Base-by-base conservation (phyloP, 352 stramenopile genomes). In the Phytopythium litorale region DNA sequence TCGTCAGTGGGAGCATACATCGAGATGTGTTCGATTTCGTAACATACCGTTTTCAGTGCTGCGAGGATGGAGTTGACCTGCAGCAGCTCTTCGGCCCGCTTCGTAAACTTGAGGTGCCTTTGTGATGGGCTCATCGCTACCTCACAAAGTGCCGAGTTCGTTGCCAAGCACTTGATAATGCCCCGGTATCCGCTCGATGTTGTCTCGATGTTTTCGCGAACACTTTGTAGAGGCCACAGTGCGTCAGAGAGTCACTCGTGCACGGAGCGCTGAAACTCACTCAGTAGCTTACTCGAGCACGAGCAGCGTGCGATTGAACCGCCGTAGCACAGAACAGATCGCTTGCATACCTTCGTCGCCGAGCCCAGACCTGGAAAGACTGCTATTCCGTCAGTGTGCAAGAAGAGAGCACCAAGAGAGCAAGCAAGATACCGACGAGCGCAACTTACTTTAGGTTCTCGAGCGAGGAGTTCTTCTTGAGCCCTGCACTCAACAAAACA, bases 381-480 rank as follows among this genome's bases (percentile, higher is more conserved):
- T 89, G 33, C 1, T 16, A 40, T 40, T 6, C 35, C 3, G 6
- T 40, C 35, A 40, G 35, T 21, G 11, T 25, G 6, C 53, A 8
- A 35, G 52, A 45, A 23, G 16, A 23, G 16, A 15, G 16, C 19
- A 28, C 49, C 6, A 37, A 28, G 7, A 50, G 8, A 30, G 23
- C 53, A 21, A 61, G 3, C 42, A 30, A 32, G n/a, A 42, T 13
- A 50, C 7, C 12, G 28, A 9, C 11, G 11, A 18, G 2, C 23
- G n/a, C n/a, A 11, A 67, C 71, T 33, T 58, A 92, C 83, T 76
- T 68, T 19, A 89, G 49, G 19, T 67, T 68, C 53, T 71, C 30
- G 2, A 92, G 63, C 8, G 69, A 65, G 1, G 75, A 55, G 35
- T 88, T 91, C 49, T 85, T 87, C 63, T 84, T 79, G 33, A 89